Evolutionary conservation across 2,329 filamentous ascomycete species (phyloP).

Genomic region (Fusarium secorum): DNA sequence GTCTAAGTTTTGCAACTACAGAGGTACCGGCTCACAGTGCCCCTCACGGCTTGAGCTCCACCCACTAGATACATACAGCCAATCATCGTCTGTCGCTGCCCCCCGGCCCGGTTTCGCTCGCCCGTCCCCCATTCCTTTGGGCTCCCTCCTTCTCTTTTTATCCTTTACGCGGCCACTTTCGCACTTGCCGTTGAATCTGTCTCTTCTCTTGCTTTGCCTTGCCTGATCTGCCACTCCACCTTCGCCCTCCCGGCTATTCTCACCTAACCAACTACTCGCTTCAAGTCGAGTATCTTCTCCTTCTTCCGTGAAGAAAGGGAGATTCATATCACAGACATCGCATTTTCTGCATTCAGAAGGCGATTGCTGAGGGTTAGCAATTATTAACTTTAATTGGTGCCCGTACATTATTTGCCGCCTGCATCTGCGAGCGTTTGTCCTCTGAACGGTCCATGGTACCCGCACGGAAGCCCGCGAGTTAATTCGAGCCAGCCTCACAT

Average conservation of each 20-base stretch:
- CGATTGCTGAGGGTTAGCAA: conserved; percentile 22
- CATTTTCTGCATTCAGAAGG: conserved; percentile 1
- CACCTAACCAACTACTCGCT: conserved; percentile 30
- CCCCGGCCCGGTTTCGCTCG: conserved; percentile 29
- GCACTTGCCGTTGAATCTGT: conserved; percentile 26
- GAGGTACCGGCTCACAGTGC: conserved; percentile 42
- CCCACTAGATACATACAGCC: neutral
- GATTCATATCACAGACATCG: neutral
- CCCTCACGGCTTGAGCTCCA: conserved; percentile 25
- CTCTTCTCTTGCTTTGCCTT: conserved; percentile 26
- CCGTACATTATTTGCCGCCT: conserved; percentile 32
- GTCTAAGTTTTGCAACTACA: neutral
- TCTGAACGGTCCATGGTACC: conserved; percentile 39
- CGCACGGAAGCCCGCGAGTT: conserved; percentile 38
- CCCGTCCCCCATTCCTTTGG: conserved; percentile 30
- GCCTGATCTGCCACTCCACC: conserved; percentile 33
- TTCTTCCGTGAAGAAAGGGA: conserved; percentile 12
- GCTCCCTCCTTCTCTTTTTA: conserved; percentile 34
- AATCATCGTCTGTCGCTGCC: conserved; percentile 12
- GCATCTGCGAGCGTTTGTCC: conserved; percentile 28
- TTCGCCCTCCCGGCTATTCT: conserved; percentile 35
- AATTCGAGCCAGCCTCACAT: conserved; percentile 38
- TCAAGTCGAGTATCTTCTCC: conserved; percentile 22
- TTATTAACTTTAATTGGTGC: conserved; percentile 20
- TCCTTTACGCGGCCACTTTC: conserved; percentile 33